Conservation (phyloP, 495 filamentous ascomycete species). For the Hypomontagnella submonticulosa region DNA sequence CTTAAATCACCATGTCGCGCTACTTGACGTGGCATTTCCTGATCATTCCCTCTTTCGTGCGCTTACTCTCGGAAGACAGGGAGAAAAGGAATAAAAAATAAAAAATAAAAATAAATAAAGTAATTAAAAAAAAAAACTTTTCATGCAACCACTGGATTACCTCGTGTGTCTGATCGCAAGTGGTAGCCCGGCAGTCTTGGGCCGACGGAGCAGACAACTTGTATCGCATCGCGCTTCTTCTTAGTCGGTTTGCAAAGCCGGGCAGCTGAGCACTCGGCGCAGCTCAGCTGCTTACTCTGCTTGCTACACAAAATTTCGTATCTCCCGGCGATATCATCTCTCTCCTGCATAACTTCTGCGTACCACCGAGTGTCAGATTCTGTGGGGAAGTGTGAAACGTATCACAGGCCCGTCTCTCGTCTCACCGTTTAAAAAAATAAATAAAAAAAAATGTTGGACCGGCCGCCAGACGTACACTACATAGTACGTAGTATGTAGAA, state of each 20-base stretch:
- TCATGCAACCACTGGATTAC: neutral
- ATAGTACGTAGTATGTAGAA: slow-evolving; percentile 10
- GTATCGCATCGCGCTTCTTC: slow-evolving; percentile 16
- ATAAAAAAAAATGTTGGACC: slow-evolving; percentile 21
- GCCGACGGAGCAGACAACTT: slow-evolving; percentile 8
- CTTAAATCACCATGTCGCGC: slow-evolving; percentile 28
- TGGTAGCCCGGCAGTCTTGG: slow-evolving; percentile 16
- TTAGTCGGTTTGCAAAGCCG: slow-evolving; percentile 1
- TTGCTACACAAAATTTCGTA: slow-evolving; percentile 28
- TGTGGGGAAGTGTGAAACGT: slow-evolving; percentile 44
- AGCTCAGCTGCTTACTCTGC: slow-evolving; percentile 40
- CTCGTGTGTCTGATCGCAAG: neutral
- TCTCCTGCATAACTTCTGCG: slow-evolving; percentile 33
- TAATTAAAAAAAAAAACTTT: neutral
- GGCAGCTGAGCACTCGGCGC: slow-evolving; percentile 24
- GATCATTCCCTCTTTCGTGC: slow-evolving; percentile 32
- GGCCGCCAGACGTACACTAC: slow-evolving; percentile 2
- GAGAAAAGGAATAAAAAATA: neutral
- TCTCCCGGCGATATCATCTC: slow-evolving; percentile 28
- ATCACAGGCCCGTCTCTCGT: slow-evolving; percentile 18
- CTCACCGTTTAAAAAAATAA: neutral
- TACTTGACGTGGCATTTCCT: slow-evolving; percentile 45
- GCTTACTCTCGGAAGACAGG: slow-evolving; percentile 38
- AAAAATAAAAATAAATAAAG: neutral
- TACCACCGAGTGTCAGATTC: slow-evolving; percentile 43